Conservation (phyloP, 169 alveolate genomes). For the Plasmodium gallinaceum region DNA sequence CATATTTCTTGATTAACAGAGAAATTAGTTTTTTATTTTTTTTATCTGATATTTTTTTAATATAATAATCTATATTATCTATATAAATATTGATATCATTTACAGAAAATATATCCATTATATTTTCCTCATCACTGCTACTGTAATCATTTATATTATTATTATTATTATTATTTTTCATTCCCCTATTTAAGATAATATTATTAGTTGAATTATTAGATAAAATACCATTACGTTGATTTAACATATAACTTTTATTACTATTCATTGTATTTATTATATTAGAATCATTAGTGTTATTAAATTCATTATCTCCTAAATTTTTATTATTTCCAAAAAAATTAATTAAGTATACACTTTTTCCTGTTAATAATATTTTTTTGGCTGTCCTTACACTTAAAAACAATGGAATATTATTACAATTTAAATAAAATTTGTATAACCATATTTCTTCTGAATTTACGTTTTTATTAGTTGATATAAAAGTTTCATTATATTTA, state of each 20-base stretch:
- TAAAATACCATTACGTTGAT: too few species aligned
- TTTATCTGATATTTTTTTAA: slow-evolving; percentile 9
- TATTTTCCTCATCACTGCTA: not conserved
- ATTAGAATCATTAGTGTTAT: not conserved
- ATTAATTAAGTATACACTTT: slow-evolving; percentile 52
- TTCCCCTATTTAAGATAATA: not conserved
- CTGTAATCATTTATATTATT: not conserved
- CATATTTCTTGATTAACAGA: slow-evolving; percentile 32
- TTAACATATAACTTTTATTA: not conserved
- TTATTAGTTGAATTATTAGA: not conserved
- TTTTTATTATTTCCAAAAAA: not conserved
- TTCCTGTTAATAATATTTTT: slow-evolving; percentile 47
- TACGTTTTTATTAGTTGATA: slow-evolving; percentile 31
- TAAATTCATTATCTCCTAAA: not conserved
- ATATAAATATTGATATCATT: slow-evolving; percentile 25
- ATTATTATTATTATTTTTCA: not conserved
- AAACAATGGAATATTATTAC: slow-evolving; percentile 43
- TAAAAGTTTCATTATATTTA: slow-evolving; percentile 57
- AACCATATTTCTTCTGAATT: slow-evolving; percentile 59
- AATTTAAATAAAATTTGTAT: slow-evolving; percentile 36
- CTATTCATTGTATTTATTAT: not conserved
- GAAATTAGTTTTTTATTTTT: slow-evolving; percentile 49
- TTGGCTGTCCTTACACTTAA: slow-evolving; percentile 40
- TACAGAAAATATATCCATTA: slow-evolving; percentile 27
- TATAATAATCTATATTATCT: slow-evolving; percentile 54